Conservation (phyloP, 73 alveolate species). For the Breviolum minutum region DNA sequence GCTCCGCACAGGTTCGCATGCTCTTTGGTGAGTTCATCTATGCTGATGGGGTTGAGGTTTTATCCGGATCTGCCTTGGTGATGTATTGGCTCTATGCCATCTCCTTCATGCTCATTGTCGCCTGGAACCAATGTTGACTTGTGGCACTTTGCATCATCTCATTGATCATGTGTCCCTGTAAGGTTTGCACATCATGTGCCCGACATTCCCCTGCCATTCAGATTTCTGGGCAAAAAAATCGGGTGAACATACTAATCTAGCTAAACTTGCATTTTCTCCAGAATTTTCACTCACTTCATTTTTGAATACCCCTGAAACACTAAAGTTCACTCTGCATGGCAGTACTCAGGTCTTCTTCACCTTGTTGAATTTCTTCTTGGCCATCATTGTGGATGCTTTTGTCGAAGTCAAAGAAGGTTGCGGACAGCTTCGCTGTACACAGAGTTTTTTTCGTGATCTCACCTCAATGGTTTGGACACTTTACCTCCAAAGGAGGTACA, state of each 20-base stretch:
- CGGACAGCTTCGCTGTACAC: slow-evolving; percentile 22
- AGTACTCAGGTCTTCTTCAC: slow-evolving; percentile 61
- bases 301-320: not conserved
- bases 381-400: slow-evolving; percentile 80
- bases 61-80: slow-evolving; percentile 32
- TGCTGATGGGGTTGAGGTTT: slow-evolving; percentile 45
- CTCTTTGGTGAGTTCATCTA: slow-evolving; percentile 78
- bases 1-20: slow-evolving; percentile 72
- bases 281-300: not conserved
- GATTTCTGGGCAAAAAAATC: not conserved
- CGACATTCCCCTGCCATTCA: not conserved
- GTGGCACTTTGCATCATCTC: no score
- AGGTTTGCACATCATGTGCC: no score
- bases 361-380: slow-evolving; percentile 71
- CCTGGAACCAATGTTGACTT: not conserved
- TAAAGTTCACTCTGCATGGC: not conserved
- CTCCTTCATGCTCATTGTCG: slow-evolving; percentile 71
- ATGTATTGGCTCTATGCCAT: slow-evolving; percentile 86
- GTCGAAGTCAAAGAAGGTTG: slow-evolving; percentile 51
- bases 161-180: no score
- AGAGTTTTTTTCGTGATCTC: not conserved
- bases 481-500: slow-evolving; percentile 15
- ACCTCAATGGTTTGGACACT: not conserved
- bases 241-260: not conserved
- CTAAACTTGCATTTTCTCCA: not conserved